Conservation (phyloP, 352 stramenopile species). For the Phytophthora ohioensis region DNA sequence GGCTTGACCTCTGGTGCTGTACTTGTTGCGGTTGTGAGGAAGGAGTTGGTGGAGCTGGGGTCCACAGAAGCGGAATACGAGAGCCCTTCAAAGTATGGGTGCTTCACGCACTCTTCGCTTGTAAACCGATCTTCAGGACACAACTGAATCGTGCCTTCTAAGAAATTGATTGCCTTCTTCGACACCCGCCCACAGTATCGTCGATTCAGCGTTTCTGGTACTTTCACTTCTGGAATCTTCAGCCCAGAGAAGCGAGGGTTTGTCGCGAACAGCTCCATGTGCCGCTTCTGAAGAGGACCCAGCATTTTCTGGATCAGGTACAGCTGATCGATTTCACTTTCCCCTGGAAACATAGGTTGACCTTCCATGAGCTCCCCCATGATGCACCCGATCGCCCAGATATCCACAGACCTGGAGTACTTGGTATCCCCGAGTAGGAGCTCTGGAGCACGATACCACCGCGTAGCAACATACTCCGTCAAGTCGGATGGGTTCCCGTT, state of each 20-base stretch:
- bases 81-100: slow-evolving; percentile 91
- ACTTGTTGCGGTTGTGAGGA: neutral
- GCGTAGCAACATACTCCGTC: slow-evolving; percentile 99
- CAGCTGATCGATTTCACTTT: slow-evolving; percentile 99
- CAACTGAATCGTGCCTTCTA: slow-evolving; percentile 81
- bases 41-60: slow-evolving; percentile 8
- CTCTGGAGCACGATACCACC: slow-evolving; percentile 99
- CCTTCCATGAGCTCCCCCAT: slow-evolving; percentile 98
- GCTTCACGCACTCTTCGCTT: slow-evolving; percentile 79
- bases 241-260: slow-evolving; percentile 93
- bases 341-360: slow-evolving; percentile 98
- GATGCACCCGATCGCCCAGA: slow-evolving; percentile 98
- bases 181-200: slow-evolving; percentile 91
- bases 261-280: slow-evolving; percentile 92
- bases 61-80: slow-evolving; percentile 31
- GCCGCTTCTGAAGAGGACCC: slow-evolving; percentile 93
- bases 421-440: slow-evolving; percentile 99
- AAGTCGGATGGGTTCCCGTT: slow-evolving; percentile 91
- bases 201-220: slow-evolving; percentile 92
- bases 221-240: slow-evolving; percentile 93
- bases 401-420: slow-evolving; percentile 97
- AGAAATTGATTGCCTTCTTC: slow-evolving; percentile 86
- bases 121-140: slow-evolving; percentile 79
- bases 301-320: slow-evolving; percentile 99
- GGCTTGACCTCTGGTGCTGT: slow-evolving; percentile 41